Base-by-base conservation (phyloP, 352 stramenopile species). In the Phytophthora hybrid region DNA sequence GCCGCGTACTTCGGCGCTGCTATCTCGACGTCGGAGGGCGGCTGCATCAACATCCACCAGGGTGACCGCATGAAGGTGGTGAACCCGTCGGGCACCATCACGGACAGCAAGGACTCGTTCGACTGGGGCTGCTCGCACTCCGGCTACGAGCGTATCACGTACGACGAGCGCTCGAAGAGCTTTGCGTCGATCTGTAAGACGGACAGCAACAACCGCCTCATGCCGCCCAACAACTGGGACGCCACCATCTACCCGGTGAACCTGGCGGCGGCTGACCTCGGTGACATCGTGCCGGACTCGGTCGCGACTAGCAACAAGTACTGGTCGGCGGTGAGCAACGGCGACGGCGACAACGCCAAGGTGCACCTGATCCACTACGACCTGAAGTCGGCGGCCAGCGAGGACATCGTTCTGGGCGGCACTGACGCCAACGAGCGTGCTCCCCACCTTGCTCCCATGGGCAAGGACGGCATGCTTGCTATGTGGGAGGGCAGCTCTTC, bases 171-270 rank as follows among this genome's bases (percentile, higher is more conserved):
- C 49, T 61, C 70, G 16, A 70, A 79, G n/a, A 55, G 76, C 59
- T 86, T 82, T 56, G 78, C 79, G 5, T 78, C 66, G 52, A 86
- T 86, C 61, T 84, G 81, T 23, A 88, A 85, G 74, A 88, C 81
- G 13, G 81, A 88, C 81, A 86, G 73, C 81, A 88, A 84, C 74
- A 86, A 88, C 77, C 81, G 81, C 69, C 84, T 88, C 72, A 88
- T 86, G 65, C 82, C 80, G 62, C 79, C 77, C 51, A 68, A 72
- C n/a, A 79, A 78, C 47, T 80, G 71, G 54, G 79, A 78, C 56
- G 63, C 76, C 3, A 88, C 81, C n/a, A 80, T 88, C 69, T 86
- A 86, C 70, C 79, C 81, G 0, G 81, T 88, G 13, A 68, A 88
- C 55, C 63, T 88, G 14, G 79, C 26, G 0, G 79, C 77, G 0